phyloP scores from a whole-genome alignment of 2,329 filamentous ascomycete species.

The Apiospora rasikravindrae region DNA sequence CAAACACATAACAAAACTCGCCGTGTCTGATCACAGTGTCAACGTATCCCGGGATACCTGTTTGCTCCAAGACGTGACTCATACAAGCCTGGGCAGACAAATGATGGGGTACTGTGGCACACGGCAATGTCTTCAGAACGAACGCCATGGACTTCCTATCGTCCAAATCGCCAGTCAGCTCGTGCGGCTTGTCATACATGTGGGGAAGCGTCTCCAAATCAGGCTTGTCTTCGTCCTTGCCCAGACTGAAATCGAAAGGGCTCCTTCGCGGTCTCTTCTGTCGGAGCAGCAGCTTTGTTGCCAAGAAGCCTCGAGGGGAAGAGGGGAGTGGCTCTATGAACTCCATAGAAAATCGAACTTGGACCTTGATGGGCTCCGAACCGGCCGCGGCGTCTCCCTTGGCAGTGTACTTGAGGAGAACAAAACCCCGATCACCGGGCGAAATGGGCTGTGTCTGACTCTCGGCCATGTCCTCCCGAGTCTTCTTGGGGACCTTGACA shows the following conservation, averaged over 20 bases:
- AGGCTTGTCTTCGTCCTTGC: background rate
- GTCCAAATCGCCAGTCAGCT: background rate
- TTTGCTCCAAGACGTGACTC: background rate
- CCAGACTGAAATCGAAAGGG: background rate
- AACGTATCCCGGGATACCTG: background rate
- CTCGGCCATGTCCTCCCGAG: background rate
- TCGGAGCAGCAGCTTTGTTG: background rate
- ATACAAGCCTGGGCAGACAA: background rate
- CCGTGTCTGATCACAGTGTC: no score
- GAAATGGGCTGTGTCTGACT: background rate
- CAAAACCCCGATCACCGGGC: background rate
- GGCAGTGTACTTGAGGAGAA: background rate
- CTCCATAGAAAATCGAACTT: background rate
- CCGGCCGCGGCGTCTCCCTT: background rate
- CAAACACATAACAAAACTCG: background rate
- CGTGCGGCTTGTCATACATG: no score
- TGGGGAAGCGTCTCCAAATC: background rate
- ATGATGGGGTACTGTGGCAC: background rate
- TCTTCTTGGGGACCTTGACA: background rate
- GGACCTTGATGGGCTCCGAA: background rate
- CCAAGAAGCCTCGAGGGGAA: background rate
- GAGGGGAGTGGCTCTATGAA: background rate
- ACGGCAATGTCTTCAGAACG: background rate
- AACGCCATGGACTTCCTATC: background rate
- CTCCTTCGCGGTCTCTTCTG: background rate